Base-by-base conservation (phyloP, 495 filamentous ascomycete genomes). In the Aspergillus heteromorphus region DNA sequence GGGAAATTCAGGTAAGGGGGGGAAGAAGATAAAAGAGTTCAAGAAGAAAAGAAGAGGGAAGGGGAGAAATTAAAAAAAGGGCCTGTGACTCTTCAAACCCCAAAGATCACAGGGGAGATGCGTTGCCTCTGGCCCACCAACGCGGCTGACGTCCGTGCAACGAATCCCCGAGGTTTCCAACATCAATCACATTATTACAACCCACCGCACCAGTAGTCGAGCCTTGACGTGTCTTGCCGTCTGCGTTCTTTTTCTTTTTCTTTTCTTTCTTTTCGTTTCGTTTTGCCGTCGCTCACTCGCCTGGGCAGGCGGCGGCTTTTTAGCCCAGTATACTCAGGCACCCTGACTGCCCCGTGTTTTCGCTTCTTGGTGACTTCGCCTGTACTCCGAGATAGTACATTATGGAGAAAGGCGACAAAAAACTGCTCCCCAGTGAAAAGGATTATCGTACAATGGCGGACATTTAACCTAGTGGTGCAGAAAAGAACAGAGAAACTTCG, bases 371-470 rank as follows among this genome's bases (percentile, higher is more conserved):
- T 61, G 40, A 48, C 36, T 53, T 53, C 41, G 51, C 54, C 56
- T 31, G 49, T 30, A 64, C 60, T 64, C 62, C 67, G 65, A 62
- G 51, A 60, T 56, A 56, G 67, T 51, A 45, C 59, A 73, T 73
- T 70, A 71, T 65, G 63, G 34, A 38, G 34, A 59, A 50, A 55
- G 62, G 60, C 60, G 54, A 53, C 43, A 49, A 51, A 47, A 53
- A 58, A 54, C 42, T 55, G 61, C 48, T 57, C 65, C 58, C 59
- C 61, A 60, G 63, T 64, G 63, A 71, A 64, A 65, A 67, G 71
- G 57, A 71, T 69, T 73, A 75, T 75, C 65, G 69, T 73, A 75
- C 72, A 75, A 66, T 70, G 66, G 66, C 65, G 66, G 64, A 63
- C 60, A 66, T 66, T 67, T 60, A 63, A 69, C 60, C 60, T 65